These are phyloP conservation scores for Cutaneotrichosporon dermatis DNA, from an alignment of 1,284 basidiomycete species.

Conservation along the genomic window DNA sequence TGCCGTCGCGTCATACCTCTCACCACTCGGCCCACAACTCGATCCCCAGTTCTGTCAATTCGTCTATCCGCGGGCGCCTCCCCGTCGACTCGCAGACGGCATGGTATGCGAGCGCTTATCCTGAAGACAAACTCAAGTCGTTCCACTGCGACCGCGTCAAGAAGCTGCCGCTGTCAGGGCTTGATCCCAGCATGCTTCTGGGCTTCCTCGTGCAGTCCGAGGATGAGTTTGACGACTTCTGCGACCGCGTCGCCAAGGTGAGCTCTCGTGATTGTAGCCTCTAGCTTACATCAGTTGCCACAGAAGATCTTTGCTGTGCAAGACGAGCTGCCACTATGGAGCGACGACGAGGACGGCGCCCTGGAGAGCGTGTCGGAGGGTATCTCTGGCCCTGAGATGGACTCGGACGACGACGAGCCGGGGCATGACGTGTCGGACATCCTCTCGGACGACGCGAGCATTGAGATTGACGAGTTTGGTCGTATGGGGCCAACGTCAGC, in stretches of 20 bases:
- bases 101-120: slow-evolving; percentile 64
- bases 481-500: neutral
- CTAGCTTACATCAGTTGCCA: slow-evolving; percentile 54
- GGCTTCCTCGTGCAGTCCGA: slow-evolving; percentile 83
- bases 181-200: slow-evolving; percentile 95
- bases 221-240: slow-evolving; percentile 77
- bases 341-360: slow-evolving; percentile 66
- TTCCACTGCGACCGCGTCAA: slow-evolving; percentile 92
- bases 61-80: slow-evolving; percentile 8
- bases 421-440: slow-evolving; percentile 7
- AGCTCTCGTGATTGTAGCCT: slow-evolving; percentile 28
- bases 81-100: slow-evolving; percentile 45
- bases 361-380: slow-evolving; percentile 75
- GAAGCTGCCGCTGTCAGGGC: slow-evolving; percentile 83
- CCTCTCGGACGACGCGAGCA: neutral
- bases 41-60: neutral
- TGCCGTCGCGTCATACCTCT: no score
- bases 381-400: slow-evolving; percentile 10
- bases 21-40: neutral
- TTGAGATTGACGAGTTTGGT: slow-evolving; percentile 13
- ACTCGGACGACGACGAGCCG: slow-evolving; percentile 10
- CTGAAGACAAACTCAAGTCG: slow-evolving; percentile 65
- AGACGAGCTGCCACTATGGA: slow-evolving; percentile 78
- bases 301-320: slow-evolving; percentile 75
- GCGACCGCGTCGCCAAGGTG: slow-evolving; percentile 64